Base-by-base conservation (phyloP, 345 rosid genomes). In the Camelina sativa region DNA sequence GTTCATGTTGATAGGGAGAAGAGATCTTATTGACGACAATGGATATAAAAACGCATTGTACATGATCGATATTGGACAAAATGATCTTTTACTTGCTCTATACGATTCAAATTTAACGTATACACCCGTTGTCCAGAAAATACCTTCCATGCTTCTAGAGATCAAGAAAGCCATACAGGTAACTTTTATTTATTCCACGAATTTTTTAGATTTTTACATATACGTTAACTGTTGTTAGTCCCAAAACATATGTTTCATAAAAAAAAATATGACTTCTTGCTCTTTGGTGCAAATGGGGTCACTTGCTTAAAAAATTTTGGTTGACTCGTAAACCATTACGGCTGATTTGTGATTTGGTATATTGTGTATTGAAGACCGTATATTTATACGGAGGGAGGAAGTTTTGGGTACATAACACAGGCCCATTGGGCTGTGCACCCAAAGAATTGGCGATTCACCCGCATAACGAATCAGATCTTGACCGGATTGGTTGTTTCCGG, bases 361-460 rank as follows among this genome's bases (percentile, higher is more conserved):
- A 2, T 28, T 55, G 57, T 58, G 48, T 28, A 6, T 52, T 28
- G 23, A 23, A 88, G 96, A 73, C 53, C 16, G 72, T 86, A 47
- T 74, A 85, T 78, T 25, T 69, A 22, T 68, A 69, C 19, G 93
- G 96, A 52, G 93, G 91, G 63, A 88, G 73, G 47, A 90, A 88
- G 13, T 86, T 90, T 66, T 88, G 91, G 88, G 71, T 90, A 48
- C 91, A 90, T 46, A 86, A 82, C 46, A 85, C 87, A 1, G 93
- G 96, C 13, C 96, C 96, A 40, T 69, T 88, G 41, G 96, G 90
- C 19, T 90, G 96, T 43, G 58, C 86, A 74, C 91, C 96, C 0
- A 82, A 82, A 57, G 80, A 80, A 48, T 82, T 90, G 5, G 83
- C 88, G 0, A 70, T 70, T 12, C 32, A 64, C 53, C 74, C 71